Percentiles rank a stretch among this genome's conserved stretches.
Conservation (phyloP, 345 rosid genomes). For the Melaleuca quinquenervia region DNA sequence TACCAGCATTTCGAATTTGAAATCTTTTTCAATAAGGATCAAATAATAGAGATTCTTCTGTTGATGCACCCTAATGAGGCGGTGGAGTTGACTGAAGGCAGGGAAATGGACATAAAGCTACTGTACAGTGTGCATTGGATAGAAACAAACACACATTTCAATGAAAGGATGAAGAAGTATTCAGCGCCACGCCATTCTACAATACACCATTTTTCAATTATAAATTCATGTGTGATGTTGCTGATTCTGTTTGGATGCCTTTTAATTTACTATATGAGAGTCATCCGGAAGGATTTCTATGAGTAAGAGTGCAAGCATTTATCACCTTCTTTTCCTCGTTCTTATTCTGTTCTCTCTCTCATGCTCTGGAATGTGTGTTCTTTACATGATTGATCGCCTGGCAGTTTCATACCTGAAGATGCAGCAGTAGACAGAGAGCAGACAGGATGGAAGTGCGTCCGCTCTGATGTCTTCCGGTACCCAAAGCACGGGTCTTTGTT, state of each 20-base stretch:
- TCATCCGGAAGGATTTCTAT: slow-evolving; percentile 75
- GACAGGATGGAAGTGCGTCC: slow-evolving; percentile 90
- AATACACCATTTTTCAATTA: slow-evolving; percentile 80
- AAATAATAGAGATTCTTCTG: slow-evolving; percentile 51
- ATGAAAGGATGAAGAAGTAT: slow-evolving; percentile 79
- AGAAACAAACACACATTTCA: slow-evolving; percentile 58
- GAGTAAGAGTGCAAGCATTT: slow-evolving; percentile 34
- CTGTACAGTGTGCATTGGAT: slow-evolving; percentile 83
- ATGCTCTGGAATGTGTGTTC: not conserved
- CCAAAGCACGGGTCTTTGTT: slow-evolving; percentile 63
- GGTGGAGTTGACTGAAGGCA: slow-evolving; percentile 67
- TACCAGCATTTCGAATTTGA: slow-evolving; percentile 72
- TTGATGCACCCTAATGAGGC: slow-evolving; percentile 54
- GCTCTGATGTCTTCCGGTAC: slow-evolving; percentile 74
- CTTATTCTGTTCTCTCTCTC: not conserved
- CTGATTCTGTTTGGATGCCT: slow-evolving; percentile 78
- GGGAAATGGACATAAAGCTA: slow-evolving; percentile 68
- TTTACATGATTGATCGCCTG: not conserved
- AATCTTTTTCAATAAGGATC: slow-evolving; percentile 60
- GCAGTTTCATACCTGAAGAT: slow-evolving; percentile 77
- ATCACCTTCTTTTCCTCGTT: not conserved
- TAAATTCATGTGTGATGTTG: slow-evolving; percentile 76
- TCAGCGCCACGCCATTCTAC: slow-evolving; percentile 62
- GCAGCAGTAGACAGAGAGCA: slow-evolving; percentile 88
- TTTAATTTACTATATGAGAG: slow-evolving; percentile 77